Conservation (phyloP, 345 rosid genomes). For the Salix arbutifolia region DNA sequence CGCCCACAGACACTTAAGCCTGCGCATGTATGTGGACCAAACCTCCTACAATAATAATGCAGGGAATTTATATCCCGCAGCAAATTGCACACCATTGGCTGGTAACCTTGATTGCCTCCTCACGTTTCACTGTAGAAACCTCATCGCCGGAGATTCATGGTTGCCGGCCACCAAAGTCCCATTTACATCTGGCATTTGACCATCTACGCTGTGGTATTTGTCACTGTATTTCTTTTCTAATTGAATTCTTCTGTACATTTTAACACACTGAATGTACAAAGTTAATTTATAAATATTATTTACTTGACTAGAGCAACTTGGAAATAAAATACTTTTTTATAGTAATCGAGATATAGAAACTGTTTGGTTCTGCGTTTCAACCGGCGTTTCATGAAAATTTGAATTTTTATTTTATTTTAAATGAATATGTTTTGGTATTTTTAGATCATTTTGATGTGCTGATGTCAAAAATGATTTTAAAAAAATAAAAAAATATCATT, state of each 20-base stretch:
- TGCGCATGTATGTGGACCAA: too few species aligned
- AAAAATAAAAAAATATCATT: too few species aligned
- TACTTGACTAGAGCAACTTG: not conserved
- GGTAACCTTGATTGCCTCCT: conserved; percentile 82
- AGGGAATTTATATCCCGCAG: conserved; percentile 24
- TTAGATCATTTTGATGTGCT: too few species aligned
- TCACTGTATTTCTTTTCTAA: not conserved
- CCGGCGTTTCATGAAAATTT: too few species aligned
- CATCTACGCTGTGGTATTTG: not conserved
- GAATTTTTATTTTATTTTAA: too few species aligned
- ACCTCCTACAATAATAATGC: not conserved
- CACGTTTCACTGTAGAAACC: conserved; percentile 19
- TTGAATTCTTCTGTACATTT: not conserved
- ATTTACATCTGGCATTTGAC: conserved; percentile 24
- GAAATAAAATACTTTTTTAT: not conserved
- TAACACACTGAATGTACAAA: not conserved
- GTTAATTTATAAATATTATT: not conserved
- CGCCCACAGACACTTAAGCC: not conserved
- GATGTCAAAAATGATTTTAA: too few species aligned
- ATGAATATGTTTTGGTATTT: too few species aligned
- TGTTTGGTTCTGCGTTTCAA: too few species aligned
- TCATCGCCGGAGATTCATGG: conserved; percentile 32
- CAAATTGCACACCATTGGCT: conserved; percentile 52
- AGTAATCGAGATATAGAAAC: too few species aligned
- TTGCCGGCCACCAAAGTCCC: conserved; percentile 28